These are phyloP conservation scores for Pseudonitzschia pungens DNA, from an alignment of 108 stramenopile genomes.

Conservation along the genomic window DNA sequence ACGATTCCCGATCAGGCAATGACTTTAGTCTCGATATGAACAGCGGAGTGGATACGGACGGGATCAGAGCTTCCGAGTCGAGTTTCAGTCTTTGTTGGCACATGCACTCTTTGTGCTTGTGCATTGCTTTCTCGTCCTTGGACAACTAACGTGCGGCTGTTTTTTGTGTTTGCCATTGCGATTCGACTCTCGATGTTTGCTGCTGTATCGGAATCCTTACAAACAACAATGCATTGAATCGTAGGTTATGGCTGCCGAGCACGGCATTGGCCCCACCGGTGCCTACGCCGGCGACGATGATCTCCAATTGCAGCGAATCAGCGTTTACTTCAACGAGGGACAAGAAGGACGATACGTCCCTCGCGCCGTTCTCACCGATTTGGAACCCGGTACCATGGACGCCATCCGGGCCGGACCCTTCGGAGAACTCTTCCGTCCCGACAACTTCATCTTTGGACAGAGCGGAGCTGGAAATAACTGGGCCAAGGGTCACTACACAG, in stretches of 20 bases:
- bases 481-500: constrained; percentile 98
- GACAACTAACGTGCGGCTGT: too few relatives aligned
- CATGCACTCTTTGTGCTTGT: too few relatives aligned
- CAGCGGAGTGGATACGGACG: too few relatives aligned
- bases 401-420: constrained; percentile 77
- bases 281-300: constrained; percentile 76
- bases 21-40: too few relatives aligned
- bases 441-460: constrained; percentile 97
- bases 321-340: constrained; percentile 88
- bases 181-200: too few relatives aligned
- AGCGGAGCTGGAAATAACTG: constrained; percentile 90
- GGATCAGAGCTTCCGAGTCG: too few relatives aligned
- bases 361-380: constrained; percentile 87
- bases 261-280: constrained; percentile 70
- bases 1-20: too few relatives aligned
- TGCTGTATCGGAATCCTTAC: too few relatives aligned
- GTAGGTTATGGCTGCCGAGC: constrained; percentile 89
- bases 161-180: too few relatives aligned
- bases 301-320: constrained; percentile 76
- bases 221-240: too few relatives aligned
- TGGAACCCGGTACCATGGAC: constrained; percentile 94
- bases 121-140: too few relatives aligned
- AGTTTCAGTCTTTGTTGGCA: too few relatives aligned
- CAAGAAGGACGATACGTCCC: constrained; percentile 90
- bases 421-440: constrained; percentile 90